Base-by-base conservation (phyloP, 495 filamentous ascomycete species). In the Aspergillus cavernicola region DNA sequence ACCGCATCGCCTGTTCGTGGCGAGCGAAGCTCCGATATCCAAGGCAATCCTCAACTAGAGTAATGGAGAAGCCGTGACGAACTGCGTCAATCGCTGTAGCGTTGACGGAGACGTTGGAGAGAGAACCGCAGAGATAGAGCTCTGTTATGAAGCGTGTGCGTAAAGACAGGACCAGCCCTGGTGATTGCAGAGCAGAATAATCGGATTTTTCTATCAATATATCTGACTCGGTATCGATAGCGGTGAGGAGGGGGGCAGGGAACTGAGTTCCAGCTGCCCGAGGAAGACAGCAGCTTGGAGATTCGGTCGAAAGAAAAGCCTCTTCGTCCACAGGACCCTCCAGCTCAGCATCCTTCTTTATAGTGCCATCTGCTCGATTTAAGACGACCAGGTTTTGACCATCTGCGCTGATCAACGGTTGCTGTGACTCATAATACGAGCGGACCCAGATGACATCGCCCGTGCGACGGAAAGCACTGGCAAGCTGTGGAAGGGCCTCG, bases 11-110 rank as follows among this genome's bases (percentile, higher is more conserved):
- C 64, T 85, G 81, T 41, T 85, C 80, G 61, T 96, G 89, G 12
- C 89, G 82, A 15, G 73, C 68, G 47, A 84, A 79, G 59, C 75
- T 83, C 35, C 92, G 84, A 62, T 86, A 97, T 10, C 91, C 93
- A 36, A 96, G 77, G 64, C 92, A 97, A 64, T 98, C 91, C 41
- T 92, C 87, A 23, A 98, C 72, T 11, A 98, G 70, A 5, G 86
- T 90, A 52, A 96, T 88, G 20, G 83, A 80, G 58, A 93, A 86
- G 11, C 93, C 93, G 65, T 96, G 85, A 13, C 83, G 81, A 0
- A 88, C 92, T 2, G 93, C 93, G 61, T 97, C 93, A 41, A 95
- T 73, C 19, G 90, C 92, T 2, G 93, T 98, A 8, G 93, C 93
- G 62, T 91, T 93, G 24, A 97, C 84, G 19, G 90, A 91, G 24